Evolutionary conservation across 1,284 basidiomycete genomes (phyloP).

Genomic region (Ustilago vetiveriae): DNA sequence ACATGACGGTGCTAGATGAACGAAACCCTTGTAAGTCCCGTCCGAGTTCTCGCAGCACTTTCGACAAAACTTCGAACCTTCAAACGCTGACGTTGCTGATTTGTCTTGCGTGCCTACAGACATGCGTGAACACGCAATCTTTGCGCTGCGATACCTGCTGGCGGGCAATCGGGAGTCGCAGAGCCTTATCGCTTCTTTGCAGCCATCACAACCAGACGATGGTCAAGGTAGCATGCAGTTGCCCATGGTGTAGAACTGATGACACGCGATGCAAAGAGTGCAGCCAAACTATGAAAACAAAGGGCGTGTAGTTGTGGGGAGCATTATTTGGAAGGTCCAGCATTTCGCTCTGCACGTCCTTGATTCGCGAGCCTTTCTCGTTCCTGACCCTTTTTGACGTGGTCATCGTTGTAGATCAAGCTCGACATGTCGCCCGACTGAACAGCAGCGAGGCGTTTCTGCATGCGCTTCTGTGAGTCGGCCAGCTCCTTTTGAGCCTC

Average conservation of each 20-base stretch:
- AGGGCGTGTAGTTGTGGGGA: neutral
- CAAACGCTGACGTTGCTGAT: neutral
- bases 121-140: slow-evolving; percentile 64
- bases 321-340: slow-evolving; percentile 17
- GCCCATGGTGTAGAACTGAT: slow-evolving; percentile 21
- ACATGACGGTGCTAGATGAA: slow-evolving; percentile 61
- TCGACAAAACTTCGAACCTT: too few relatives aligned
- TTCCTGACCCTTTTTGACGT: slow-evolving; percentile 19
- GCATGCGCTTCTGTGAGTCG: slow-evolving; percentile 42
- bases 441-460: slow-evolving; percentile 47
- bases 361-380: slow-evolving; percentile 18
- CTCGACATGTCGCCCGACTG: slow-evolving; percentile 48
- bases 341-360: slow-evolving; percentile 19
- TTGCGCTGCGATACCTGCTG: slow-evolving; percentile 59
- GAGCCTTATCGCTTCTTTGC: slow-evolving; percentile 40
- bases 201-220: slow-evolving; percentile 23
- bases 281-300: too few relatives aligned
- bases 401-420: slow-evolving; percentile 41
- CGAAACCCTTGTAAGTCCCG: slow-evolving; percentile 53
- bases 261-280: neutral
- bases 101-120: slow-evolving; percentile 25
- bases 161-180: slow-evolving; percentile 56
- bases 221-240: slow-evolving; percentile 6
- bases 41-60: neutral
- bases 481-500: slow-evolving; percentile 49